phyloP scores from a whole-genome alignment of 1,139 yeast species.

The Magnusiomyces fungicola region DNA sequence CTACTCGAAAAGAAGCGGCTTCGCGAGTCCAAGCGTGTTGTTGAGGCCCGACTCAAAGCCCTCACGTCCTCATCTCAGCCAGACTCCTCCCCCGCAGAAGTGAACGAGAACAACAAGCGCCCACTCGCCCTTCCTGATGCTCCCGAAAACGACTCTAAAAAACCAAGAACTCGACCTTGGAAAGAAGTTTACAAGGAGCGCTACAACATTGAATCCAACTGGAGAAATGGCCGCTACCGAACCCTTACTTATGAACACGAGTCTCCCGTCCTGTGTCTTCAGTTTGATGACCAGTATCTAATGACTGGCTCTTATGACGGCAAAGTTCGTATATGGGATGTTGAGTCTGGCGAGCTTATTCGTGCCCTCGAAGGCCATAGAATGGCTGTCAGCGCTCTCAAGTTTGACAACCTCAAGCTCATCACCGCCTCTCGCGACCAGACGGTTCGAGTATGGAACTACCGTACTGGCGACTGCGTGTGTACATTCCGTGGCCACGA shows the following conservation, averaged over 20 bases:
- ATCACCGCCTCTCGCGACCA: constrained; percentile 89
- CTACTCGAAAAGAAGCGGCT: constrained; percentile 46
- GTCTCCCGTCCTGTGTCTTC: constrained; percentile 75
- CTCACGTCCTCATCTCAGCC: constrained; percentile 2
- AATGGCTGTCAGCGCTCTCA: constrained; percentile 75
- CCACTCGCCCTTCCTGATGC: neutral
- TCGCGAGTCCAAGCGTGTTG: constrained; percentile 29
- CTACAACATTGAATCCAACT: constrained; percentile 81
- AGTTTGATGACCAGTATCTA: constrained; percentile 66
- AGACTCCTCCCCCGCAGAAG: neutral
- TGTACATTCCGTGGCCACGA: constrained; percentile 92
- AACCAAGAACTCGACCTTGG: constrained; percentile 71
- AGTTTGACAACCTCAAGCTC: constrained; percentile 79
- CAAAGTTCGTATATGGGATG: constrained; percentile 84
- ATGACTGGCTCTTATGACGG: constrained; percentile 92
- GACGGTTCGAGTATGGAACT: constrained; percentile 93
- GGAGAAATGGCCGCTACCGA: constrained; percentile 77
- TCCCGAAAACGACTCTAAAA: constrained; percentile 5
- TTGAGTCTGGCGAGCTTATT: constrained; percentile 69
- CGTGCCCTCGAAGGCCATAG: constrained; percentile 75
- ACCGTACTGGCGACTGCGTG: constrained; percentile 86
- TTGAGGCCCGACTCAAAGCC: constrained; percentile 23
- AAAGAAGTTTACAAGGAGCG: constrained; percentile 90
- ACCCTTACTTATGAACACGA: constrained; percentile 73
- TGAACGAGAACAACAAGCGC: constrained; percentile 3